These are phyloP conservation scores for Agaricus blazei DNA, from an alignment of 768 basidiomycete species.

Conservation along the genomic window DNA sequence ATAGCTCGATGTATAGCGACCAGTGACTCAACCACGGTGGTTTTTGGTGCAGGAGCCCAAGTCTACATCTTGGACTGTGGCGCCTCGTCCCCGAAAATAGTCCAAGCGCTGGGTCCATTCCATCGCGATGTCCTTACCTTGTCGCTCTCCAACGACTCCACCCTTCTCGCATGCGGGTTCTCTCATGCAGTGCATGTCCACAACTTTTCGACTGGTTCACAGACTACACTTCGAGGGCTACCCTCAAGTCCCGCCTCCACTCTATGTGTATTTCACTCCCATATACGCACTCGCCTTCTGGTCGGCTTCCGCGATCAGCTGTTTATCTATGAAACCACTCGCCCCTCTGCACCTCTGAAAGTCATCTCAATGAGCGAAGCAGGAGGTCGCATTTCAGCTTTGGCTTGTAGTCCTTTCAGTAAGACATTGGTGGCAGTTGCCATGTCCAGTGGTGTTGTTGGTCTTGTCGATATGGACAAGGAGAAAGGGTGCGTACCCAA, in stretches of 20 bases:
- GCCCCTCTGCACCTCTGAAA: constrained; percentile 52
- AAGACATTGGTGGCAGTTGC: constrained; percentile 63
- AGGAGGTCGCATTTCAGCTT: constrained; percentile 45
- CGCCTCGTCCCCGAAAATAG: constrained; percentile 30
- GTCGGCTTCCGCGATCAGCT: constrained; percentile 49
- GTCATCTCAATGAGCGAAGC: constrained; percentile 41
- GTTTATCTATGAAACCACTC: constrained; percentile 57
- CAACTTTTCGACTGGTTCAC: constrained; percentile 49
- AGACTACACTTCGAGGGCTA: constrained; percentile 51
- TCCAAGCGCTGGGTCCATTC: constrained; percentile 49
- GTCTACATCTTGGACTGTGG: constrained; percentile 47
- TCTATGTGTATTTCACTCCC: constrained; percentile 57
- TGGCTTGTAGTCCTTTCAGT: constrained; percentile 71
- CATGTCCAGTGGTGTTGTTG: constrained; percentile 48
- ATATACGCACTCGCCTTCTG: constrained; percentile 55
- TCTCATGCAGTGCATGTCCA: constrained; percentile 50
- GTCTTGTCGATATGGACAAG: constrained; percentile 68
- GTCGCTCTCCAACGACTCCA: constrained; percentile 53
- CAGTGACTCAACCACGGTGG: constrained; percentile 35
- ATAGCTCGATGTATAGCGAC: constrained; percentile 26
- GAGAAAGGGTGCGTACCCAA: constrained; percentile 53
- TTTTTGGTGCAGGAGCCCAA: constrained; percentile 41
- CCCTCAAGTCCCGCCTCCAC: constrained; percentile 31
- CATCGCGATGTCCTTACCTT: constrained; percentile 45
- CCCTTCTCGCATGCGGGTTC: constrained; percentile 54